Base-by-base conservation (phyloP, 1,284 basidiomycete genomes). In the Erythrobasidium hasegawianum region DNA sequence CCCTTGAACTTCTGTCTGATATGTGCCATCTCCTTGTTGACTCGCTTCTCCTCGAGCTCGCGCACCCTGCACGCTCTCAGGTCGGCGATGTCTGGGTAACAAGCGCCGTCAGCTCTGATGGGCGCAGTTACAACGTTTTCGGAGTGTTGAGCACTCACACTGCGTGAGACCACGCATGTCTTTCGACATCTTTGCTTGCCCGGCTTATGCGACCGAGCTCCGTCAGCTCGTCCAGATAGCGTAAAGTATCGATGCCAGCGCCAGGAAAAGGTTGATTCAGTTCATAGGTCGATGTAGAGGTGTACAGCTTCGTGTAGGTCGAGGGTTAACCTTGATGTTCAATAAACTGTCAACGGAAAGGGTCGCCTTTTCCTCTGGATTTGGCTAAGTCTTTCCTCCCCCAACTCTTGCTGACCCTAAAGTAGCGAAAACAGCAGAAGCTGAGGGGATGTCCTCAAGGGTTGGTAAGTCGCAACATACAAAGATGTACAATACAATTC, bases 1-100 rank as follows among this genome's bases (percentile, higher is more conserved):
- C 90, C 89, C 83, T 97, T 97, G 83, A 99, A 97, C 80, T 97
- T 94, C 81, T 95, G 93, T 62, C 96, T 84, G 72, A 99, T 98
- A 76, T 98, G 97, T 0, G 96, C 95, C 95, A 99, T 97, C 80
- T 99, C 96, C 78, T 96, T 93, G 80, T 98, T 98, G 74, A 98
- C 96, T 64, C 95, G 81, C 80, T 97, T 97, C 83, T 97, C 95
- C 76, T 95, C 93, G 62, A 92, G 78, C 75, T 93, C 90, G 64
- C 89, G 83, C 27, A 92, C 89, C 70, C 90, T 81, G 40, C 90
- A 90, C 70, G 94, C 91, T 72, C 96, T 87, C 74, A 98, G 88
- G 79, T 98, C 95, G 77, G 94, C 92, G 78, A 98, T 98, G 83
- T 97, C 62, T 65, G 62, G 13, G 27, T 22, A 11, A 24, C 4